Evolutionary conservation across 1,139 yeast species (phyloP), one percentile per base, ranked within the genome.

Genomic region (Geotrichum histeridarum): DNA sequence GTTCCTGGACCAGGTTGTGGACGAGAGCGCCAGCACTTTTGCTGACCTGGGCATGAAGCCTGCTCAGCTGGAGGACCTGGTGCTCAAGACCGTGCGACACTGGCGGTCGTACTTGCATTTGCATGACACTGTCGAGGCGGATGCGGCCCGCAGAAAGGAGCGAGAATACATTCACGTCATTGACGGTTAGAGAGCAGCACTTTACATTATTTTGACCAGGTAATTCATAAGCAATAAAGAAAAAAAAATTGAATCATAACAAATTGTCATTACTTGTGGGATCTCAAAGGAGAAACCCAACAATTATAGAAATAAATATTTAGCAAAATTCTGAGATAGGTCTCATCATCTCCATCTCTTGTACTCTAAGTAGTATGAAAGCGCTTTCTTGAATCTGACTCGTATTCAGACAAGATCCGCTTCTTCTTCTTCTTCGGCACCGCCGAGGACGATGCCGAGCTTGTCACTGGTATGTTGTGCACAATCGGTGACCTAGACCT

Each of bases 41-140:
- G 75, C 73, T 39, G 94, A 87, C 66, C 79, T 88, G 66, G 94
- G 89, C 51, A 81, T 88, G 66, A 80, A 79, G 56, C 81, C 86
- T 39, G 86, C 82, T 63, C 78, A 76, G 62, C 77, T 88, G 64
- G 85, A 86, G 58, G 86, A 84, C 64, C 82, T 81, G 63, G 74
- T 86, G 61, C 83, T 84, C 72, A 77, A 80, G 59, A 82, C 84
- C 66, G 83, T 82, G 17, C 66, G 73, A 56, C 70, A 67, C 67
- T 70, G 68, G 67, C 66, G 74, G 50, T 60, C 67, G 58, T 67
- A 69, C 58, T 60, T 64, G 44, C 66, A 61, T 60, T 61, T 66
- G 60, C 68, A 69, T 45, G 73, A 70, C 61, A 61, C 70, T 45
- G 55, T 64, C 51, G 73, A 70, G 54, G 66, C 71, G 14, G 71